Base-by-base conservation (phyloP, 2,329 filamentous ascomycete genomes). In the Colletotrichum tamarilloi region DNA sequence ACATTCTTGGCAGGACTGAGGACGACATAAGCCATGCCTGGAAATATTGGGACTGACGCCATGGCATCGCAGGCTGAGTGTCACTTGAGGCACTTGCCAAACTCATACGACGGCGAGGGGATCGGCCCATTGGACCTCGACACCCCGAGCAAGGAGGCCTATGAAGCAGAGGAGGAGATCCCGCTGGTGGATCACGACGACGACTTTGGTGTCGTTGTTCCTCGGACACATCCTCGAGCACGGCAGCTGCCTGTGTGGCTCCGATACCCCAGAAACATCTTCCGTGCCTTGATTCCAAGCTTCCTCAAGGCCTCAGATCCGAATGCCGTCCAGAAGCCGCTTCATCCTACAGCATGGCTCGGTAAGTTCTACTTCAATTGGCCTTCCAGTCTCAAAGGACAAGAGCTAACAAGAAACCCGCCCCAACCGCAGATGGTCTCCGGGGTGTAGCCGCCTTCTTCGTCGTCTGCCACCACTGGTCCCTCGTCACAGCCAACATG, bases 381-480 rank as follows among this genome's bases (percentile, higher is more conserved):
- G 11, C 5, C 30, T 9, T n/a, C n/a, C 14, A 11, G 1, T 12
- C 19, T 32, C 14, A 12, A 8, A 14, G 6, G 2, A 12, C 22
- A 14, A 12, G 6, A 4, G 32, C 58, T 62, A 8, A 62, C 30
- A 62, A 22, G n/a, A 19, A n/a, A 22, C 19, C 22, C 30, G 11
- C 35, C 35, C 12, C 12, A 42, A 9, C 11, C 24, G 11, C 19
- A 73, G 92, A 93, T 76, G 92, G 92, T 16, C 82, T 93, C 16
- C 84, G 92, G 77, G 92, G 92, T 4, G 92, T 93, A 74, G 91
- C 91, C 5, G 90, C 92, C 3, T 85, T 93, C 35, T 79, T 93
- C 32, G 92, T 93, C 16, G 93, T 92, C 79, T 84, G 87, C 76
- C 89, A 91, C 66, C 90, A 92, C 79, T 86, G 65, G 65, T 64